Evolutionary conservation across 768 basidiomycete genomes (phyloP), one percentile per base, ranked within the genome.

Genomic region (Saitozyma sp.): DNA sequence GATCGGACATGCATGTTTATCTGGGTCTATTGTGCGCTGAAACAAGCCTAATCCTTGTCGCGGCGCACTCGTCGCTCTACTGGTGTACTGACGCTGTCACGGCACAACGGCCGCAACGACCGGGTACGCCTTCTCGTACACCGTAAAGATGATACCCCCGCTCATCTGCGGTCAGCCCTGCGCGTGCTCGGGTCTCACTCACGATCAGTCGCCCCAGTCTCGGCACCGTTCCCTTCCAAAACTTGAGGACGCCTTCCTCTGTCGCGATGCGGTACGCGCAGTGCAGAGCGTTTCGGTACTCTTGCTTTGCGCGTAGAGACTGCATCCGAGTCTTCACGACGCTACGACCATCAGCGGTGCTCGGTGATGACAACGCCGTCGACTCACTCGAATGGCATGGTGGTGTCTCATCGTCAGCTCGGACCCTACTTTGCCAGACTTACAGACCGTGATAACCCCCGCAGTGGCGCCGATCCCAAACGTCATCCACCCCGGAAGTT

Each of bases 251-350:
- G 2, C 96, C 96, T 73, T 98, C 93, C 78, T 98, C 95, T 0
- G 88, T 92, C 66, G 92, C 87, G 75, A 97, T 93, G 51, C 94
- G 85, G 74, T 96, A 95, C 6, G 88, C 94, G 70, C 95, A 98
- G 71, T 98, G 93, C 82, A 97, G 90, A 3, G 93, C 88, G 74
- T 99, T 97, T 43, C 88, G 86, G 77, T 98, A 99, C 63, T 92
- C 88, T 20, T 83, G 80, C 9, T 85, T 83, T 0, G 95, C 96
- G 59, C 86, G 85, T 9, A 99, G 83, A 6, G 91, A 88, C 79
- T 99, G 96, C 96, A 98, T 99, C 29, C 95, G 86, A 10, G 96
- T 98, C 81, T 98, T 99, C 80, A 98, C 86, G 39, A 97, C 93
- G 74, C 92, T 95, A 67, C 13, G 41, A 37, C 19, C 7, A 20